Evolutionary conservation across 331 rosid species (phyloP), one percentile per base, ranked within the genome.

Genomic region (Erythrophleum ivorense): DNA sequence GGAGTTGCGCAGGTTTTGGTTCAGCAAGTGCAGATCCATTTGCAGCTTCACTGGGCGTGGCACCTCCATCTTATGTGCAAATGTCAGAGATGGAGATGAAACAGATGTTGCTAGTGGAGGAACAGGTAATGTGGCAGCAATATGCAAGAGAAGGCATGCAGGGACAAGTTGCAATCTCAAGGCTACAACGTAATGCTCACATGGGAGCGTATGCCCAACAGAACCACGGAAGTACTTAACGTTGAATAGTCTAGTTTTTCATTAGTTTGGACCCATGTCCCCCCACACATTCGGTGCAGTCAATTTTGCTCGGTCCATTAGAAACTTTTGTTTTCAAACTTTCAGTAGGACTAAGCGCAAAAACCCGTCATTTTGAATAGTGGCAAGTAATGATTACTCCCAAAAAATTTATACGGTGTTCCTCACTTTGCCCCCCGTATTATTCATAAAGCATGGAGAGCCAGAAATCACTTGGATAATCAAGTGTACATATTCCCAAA

Each of bases 101-200:
- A 84, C 98, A 96, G 79, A 92, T 82, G 87, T 55, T 94, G 45
- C 73, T 96, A 78, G 19, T 82, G 85, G 95, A 92, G 69, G 99
- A 96, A 79, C 97, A 96, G 16, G 13, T 83, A 40, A 81, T 96
- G 94, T 96, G 99, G 99, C 98, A 93, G 79, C 98, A 92, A 76
- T 96, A 88, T 73, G 87, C 88, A 71, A 84, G 77, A 69, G 86
- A 80, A 86, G 97, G 95, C 54, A 92, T 87, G 91, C 97, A 88
- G 34, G 98, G 97, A 34, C 89, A 91, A 46, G 60, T 63, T 49
- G 82, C 87, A 79, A 24, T 79, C 38, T 7, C 68, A 60, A 81
- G 76, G 74, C 67, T 81, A 29, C 96, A 90, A 16, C 90, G 81
- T 68, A 85, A 82, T 66, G 80, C 86, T 41, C 82, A 84, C 78